Evolutionary conservation across 306 rosid species (phyloP).

Genomic region (Citrullus mucosospermus): DNA sequence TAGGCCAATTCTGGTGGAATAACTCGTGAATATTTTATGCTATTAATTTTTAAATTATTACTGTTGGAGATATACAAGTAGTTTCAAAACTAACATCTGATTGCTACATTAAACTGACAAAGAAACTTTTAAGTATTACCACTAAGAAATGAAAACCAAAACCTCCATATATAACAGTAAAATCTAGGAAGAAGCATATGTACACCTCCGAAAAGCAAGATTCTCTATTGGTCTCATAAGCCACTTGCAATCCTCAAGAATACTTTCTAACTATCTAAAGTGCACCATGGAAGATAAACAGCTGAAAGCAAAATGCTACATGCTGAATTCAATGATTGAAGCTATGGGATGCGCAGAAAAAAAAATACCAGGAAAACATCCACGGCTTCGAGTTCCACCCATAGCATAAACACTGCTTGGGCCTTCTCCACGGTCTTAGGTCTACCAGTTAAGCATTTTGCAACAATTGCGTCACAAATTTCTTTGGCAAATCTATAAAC

Average conservation of each 20-base stretch:
- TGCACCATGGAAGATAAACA: neutral
- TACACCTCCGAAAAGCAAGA: neutral
- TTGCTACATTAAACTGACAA: neutral
- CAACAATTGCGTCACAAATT: slow-evolving; percentile 78
- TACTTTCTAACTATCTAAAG: neutral
- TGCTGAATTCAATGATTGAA: neutral
- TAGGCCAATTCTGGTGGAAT: neutral
- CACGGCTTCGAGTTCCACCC: slow-evolving; percentile 96
- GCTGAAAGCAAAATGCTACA: neutral
- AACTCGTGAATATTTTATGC: neutral
- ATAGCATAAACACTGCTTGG: slow-evolving; percentile 82
- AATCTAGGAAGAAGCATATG: neutral
- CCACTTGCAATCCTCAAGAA: neutral
- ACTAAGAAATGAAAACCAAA: neutral
- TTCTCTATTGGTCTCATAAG: neutral
- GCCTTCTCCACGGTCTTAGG: slow-evolving; percentile 99
- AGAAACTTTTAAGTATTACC: neutral
- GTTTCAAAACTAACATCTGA: neutral
- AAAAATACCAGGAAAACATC: slow-evolving; percentile 74
- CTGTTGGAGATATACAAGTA: neutral
- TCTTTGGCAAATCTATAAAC: slow-evolving; percentile 68
- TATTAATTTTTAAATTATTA: no score
- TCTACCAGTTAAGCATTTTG: slow-evolving; percentile 93
- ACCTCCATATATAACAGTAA: neutral
- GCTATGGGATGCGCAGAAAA: slow-evolving; percentile 1